Evolutionary conservation across 169 alveolate species (phyloP).

Genomic region (Sarcocystis neurona): DNA sequence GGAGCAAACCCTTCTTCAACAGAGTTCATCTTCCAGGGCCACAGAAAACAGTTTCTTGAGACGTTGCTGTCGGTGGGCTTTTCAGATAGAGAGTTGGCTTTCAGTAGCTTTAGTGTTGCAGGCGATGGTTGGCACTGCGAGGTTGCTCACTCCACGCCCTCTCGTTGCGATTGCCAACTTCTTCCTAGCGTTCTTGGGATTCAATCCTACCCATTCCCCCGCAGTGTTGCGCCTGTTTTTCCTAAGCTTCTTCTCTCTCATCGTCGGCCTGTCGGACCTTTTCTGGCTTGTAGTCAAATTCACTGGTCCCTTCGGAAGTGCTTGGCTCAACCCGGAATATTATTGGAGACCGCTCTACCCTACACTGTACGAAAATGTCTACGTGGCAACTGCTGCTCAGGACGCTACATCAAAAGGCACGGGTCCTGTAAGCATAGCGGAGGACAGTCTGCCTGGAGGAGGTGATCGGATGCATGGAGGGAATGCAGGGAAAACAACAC

Average conservation of each 20-base stretch:
- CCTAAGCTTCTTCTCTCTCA: constrained; percentile 20
- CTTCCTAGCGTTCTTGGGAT: constrained; percentile 43
- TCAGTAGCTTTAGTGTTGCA: background rate
- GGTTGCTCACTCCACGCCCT: constrained; percentile 57
- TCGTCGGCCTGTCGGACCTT: constrained; percentile 49
- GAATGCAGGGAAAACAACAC: background rate
- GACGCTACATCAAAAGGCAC: background rate
- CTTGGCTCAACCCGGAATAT: constrained; percentile 58
- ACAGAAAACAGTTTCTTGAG: no score
- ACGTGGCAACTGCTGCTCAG: background rate
- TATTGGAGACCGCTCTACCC: constrained; percentile 59
- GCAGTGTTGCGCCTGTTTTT: constrained; percentile 45
- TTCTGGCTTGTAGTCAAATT: constrained; percentile 51
- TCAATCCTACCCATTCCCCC: constrained; percentile 17
- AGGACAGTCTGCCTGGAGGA: constrained; percentile 1
- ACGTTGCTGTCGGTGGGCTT: constrained; percentile 21
- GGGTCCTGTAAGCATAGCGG: background rate
- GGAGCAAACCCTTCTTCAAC: no score
- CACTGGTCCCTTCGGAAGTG: constrained; percentile 60
- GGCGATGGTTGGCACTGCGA: constrained; percentile 34
- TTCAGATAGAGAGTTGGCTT: constrained; percentile 20
- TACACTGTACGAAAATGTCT: constrained; percentile 3
- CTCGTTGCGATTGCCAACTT: constrained; percentile 36
- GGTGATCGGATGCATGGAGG: no score
- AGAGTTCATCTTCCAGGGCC: no score